Conservation (phyloP, 192 early-diverging fungal genomes). For the Funneliformis geosporum region DNA sequence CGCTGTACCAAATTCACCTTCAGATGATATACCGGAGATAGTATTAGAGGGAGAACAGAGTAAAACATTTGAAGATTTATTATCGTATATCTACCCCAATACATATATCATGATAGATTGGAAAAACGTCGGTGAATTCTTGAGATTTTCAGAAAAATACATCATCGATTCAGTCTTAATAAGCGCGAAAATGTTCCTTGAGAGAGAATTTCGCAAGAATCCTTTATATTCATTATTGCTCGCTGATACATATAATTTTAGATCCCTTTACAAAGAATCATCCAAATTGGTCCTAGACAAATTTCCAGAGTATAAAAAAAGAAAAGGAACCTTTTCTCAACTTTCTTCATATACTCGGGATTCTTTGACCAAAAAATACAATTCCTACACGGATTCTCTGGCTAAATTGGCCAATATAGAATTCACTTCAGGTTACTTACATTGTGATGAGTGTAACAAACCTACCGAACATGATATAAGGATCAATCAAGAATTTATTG, state of each 20-base stretch:
- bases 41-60: neutral
- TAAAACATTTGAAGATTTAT: neutral
- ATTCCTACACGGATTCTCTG: neutral
- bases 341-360: neutral
- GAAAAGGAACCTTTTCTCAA: neutral
- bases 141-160: conserved; percentile 22
- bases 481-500: conserved; percentile 13
- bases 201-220: conserved; percentile 8
- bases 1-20: neutral
- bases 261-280: conserved; percentile 15
- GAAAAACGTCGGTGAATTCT: conserved; percentile 15
- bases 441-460: neutral
- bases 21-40: neutral
- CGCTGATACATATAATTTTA: conserved; percentile 15
- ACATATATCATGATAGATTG: conserved; percentile 1
- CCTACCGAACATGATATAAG: neutral
- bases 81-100: conserved; percentile 3
- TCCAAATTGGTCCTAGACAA: conserved; percentile 17
- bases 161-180: neutral
- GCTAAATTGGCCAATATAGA: conserved; percentile 2
- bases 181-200: neutral
- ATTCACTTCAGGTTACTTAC: conserved; percentile 10
- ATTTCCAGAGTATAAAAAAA: conserved; percentile 19
- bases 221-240: conserved; percentile 16
- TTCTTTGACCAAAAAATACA: neutral